Evolutionary conservation across 169 alveolate species (phyloP).

Genomic region (Plasmodium knowlesi): DNA sequence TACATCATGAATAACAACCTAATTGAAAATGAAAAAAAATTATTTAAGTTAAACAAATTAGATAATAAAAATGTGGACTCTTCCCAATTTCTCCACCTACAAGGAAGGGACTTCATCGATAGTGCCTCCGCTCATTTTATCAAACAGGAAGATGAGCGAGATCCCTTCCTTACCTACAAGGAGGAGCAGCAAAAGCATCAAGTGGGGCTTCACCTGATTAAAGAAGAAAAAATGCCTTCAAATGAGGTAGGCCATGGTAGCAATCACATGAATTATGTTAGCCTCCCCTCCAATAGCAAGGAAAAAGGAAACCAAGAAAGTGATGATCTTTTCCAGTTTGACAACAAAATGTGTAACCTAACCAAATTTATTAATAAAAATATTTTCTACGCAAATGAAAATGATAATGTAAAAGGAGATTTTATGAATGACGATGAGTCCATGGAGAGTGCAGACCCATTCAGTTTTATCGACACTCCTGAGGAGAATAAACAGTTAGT

Average conservation of each 20-base stretch:
- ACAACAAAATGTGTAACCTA: constrained; percentile 39
- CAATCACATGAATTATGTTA: background rate
- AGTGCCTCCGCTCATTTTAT: background rate
- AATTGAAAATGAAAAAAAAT: constrained; percentile 73
- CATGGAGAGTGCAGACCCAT: constrained; percentile 34
- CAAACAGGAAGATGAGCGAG: constrained; percentile 19
- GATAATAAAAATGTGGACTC: constrained; percentile 11
- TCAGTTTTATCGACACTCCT: constrained; percentile 8
- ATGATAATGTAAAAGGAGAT: constrained; percentile 3
- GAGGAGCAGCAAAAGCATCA: background rate
- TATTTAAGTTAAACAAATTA: constrained; percentile 45
- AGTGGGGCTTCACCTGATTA: background rate
- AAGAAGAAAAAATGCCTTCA: background rate
- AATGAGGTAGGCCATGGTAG: background rate
- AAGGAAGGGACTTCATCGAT: background rate
- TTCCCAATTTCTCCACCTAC: constrained; percentile 1
- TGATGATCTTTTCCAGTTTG: constrained; percentile 57
- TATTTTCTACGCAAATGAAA: constrained; percentile 28
- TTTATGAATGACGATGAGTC: background rate
- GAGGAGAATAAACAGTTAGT: background rate
- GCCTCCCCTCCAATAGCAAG: background rate
- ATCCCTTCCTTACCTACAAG: background rate
- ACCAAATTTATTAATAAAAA: constrained; percentile 66
- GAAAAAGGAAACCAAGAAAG: background rate
- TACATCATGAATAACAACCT: constrained; percentile 58